Base-by-base conservation (phyloP, 2,329 filamentous ascomycete genomes). In the Plectosphaerella sp. region DNA sequence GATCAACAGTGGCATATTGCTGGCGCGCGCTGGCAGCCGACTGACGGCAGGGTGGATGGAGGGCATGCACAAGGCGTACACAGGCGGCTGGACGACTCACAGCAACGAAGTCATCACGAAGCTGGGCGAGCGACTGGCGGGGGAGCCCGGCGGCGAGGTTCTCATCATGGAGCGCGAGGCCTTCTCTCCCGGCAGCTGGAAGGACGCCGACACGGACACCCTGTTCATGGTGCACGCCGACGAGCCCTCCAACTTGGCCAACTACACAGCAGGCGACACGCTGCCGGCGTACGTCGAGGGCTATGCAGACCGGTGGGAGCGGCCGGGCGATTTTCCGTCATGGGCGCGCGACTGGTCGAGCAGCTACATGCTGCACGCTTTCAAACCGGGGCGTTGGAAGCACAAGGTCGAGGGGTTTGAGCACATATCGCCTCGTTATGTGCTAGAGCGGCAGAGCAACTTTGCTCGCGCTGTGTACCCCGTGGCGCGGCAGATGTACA, bases 141-240 rank as follows among this genome's bases (percentile, higher is more conserved):
- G 47, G 14, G 39, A 45, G 39, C 33, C 33, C 14, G 47, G 22
- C 15, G 39, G 60, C 39, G 56, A 62, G 51, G 51, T 61, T 25
- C 55, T 64, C 41, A 58, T 59, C 28, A 45, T 64, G 48, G 56
- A 59, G 11, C 57, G 50, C 14, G 49, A 55, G 18, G 61, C 60
- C 18, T 59, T 62, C 48, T 58, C 54, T n/a, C 62, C 60, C 6
- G 54, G 56, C 15, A 52, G 58, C 14, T 63, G 60, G 57, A 33
- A 42, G 9, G 25, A 35, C 6, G 36, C 52, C 7, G 45, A 58
- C 22, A 51, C 36, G 12, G 47, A 51, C 4, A 36, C 51, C 22
- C 53, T 63, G n/a, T 59, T 55, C 48, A 37, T 48, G 9, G 39
- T 52, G 15, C 59, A 62, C 43, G 49, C 46, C 33, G 56, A 56